phyloP scores from a whole-genome alignment of 305 asterid species.

The Lippia alba region DNA sequence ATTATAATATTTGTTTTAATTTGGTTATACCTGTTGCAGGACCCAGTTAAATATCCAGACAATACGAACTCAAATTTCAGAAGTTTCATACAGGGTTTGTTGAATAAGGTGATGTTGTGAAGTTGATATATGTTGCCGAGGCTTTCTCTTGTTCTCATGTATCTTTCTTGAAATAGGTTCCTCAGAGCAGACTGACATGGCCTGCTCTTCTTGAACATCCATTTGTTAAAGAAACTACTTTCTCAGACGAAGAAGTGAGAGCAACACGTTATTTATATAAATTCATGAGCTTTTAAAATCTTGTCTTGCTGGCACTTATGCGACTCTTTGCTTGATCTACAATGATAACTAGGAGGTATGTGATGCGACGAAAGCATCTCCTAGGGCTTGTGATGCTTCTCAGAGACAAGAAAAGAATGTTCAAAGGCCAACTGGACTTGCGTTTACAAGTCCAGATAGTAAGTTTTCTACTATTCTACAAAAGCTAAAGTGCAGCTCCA shows the following conservation, averaged over 20 bases:
- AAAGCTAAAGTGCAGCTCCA: conserved; percentile 43
- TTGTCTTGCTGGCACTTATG: conserved; percentile 27
- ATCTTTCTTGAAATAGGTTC: conserved; percentile 64
- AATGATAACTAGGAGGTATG: conserved; percentile 52
- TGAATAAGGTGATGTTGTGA: conserved; percentile 73
- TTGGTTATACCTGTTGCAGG: conserved; percentile 54
- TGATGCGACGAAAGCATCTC: conserved; percentile 46
- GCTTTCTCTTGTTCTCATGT: conserved; percentile 26
- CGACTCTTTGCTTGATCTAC: conserved; percentile 29
- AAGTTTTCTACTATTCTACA: conserved; percentile 34
- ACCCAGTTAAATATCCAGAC: conserved; percentile 97
- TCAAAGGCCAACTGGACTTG: conserved; percentile 56
- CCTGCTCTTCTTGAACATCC: conserved; percentile 99
- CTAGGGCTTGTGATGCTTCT: conserved; percentile 56
- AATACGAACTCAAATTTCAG: conserved; percentile 83
- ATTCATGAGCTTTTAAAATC: conserved; percentile 25
- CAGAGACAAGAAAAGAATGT: conserved; percentile 52
- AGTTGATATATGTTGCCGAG: conserved; percentile 20
- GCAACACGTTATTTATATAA: conserved; percentile 27
- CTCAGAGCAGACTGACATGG: conserved; percentile 92
- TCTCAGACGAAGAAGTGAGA: conserved; percentile 60
- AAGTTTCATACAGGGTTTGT: conserved; percentile 92
- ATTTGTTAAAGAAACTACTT: conserved; percentile 70
- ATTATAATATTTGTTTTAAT: conserved; percentile 27
- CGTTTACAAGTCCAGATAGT: conserved; percentile 54